These are phyloP conservation scores for Lachancea kluyveri DNA, from an alignment of 805 yeast genomes.

Conservation along the genomic window DNA sequence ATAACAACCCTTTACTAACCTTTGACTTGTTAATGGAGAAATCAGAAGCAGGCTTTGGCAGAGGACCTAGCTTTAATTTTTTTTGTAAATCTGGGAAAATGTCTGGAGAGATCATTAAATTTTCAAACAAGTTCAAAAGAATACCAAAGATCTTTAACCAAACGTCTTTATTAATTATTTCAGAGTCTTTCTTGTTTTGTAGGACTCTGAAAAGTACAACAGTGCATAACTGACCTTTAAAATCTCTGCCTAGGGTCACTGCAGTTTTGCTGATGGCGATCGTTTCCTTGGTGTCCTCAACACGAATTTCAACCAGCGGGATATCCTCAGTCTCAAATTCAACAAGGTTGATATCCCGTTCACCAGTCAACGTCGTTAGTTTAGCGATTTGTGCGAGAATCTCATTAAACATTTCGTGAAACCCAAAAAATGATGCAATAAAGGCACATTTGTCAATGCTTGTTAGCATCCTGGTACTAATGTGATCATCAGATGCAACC, in stretches of 20 bases:
- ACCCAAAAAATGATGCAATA: conserved; percentile 60
- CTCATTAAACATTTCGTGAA: conserved; percentile 53
- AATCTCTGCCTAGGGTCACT: conserved; percentile 80
- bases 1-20: conserved; percentile 73
- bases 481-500: conserved; percentile 85
- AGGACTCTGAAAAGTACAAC: conserved; percentile 79
- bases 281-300: conserved; percentile 46
- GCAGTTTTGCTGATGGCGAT: conserved; percentile 78
- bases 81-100: conserved; percentile 60
- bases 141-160: conserved; percentile 62
- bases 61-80: conserved; percentile 42
- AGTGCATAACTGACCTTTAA: conserved; percentile 85
- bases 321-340: conserved; percentile 27
- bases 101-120: conserved; percentile 63
- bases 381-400: conserved; percentile 62
- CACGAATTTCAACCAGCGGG: conserved; percentile 36
- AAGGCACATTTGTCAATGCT: conserved; percentile 81
- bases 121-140: conserved; percentile 60
- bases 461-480: conserved; percentile 79
- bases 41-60: conserved; percentile 62
- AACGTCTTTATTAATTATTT: conserved; percentile 32
- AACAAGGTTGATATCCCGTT: conserved; percentile 5
- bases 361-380: conserved; percentile 57
- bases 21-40: conserved; percentile 56
- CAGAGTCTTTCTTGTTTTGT: conserved; percentile 46